Evolutionary conservation across 208 protist species (phyloP).

Genomic region (Porcisia hertigi): DNA sequence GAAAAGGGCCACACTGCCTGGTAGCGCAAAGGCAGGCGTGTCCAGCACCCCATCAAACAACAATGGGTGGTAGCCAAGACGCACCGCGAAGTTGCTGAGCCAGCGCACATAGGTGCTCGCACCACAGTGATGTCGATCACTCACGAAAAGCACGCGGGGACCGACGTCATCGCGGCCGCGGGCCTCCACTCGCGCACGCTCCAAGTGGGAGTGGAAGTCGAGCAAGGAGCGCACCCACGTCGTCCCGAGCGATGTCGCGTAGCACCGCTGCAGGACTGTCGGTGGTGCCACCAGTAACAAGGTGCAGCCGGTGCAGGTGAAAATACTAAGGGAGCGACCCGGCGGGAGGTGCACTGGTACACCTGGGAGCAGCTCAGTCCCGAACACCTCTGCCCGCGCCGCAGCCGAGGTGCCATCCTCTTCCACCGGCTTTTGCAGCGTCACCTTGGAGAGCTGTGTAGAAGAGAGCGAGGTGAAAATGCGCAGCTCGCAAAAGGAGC

Average conservation of each 20-base stretch:
- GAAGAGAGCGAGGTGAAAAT: conserved; percentile 29
- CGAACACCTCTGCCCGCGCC: conserved; percentile 54
- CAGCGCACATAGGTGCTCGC: conserved; percentile 52
- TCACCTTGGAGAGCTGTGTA: conserved; percentile 28
- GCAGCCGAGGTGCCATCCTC: conserved; percentile 12
- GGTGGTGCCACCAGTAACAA: conserved; percentile 38
- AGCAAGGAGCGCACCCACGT: conserved; percentile 57
- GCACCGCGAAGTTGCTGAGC: conserved; percentile 58
- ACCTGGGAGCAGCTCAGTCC: conserved; percentile 52
- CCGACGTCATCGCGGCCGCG: conserved; percentile 37
- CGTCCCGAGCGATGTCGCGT: conserved; percentile 39
- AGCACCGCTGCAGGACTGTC: conserved; percentile 51
- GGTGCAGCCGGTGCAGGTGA: conserved; percentile 65
- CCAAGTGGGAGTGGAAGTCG: conserved; percentile 63
- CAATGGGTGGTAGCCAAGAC: conserved; percentile 69
- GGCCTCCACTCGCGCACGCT: conserved; percentile 47
- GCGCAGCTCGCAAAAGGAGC: conserved; percentile 59
- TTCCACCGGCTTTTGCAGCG: conserved; percentile 24
- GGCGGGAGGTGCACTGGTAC: conserved; percentile 51
- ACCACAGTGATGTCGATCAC: conserved; percentile 45
- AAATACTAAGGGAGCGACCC: conserved; percentile 43
- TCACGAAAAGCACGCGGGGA: conserved; percentile 63
- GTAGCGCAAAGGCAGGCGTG: conserved; percentile 42
- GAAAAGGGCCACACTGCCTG: conserved; percentile 47
- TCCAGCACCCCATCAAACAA: conserved; percentile 52